Percentiles rank a stretch among this genome's conserved stretches.
Evolutionary conservation across 2,329 filamentous ascomycete genomes (phyloP).

Genomic region (Neonectria sp.): DNA sequence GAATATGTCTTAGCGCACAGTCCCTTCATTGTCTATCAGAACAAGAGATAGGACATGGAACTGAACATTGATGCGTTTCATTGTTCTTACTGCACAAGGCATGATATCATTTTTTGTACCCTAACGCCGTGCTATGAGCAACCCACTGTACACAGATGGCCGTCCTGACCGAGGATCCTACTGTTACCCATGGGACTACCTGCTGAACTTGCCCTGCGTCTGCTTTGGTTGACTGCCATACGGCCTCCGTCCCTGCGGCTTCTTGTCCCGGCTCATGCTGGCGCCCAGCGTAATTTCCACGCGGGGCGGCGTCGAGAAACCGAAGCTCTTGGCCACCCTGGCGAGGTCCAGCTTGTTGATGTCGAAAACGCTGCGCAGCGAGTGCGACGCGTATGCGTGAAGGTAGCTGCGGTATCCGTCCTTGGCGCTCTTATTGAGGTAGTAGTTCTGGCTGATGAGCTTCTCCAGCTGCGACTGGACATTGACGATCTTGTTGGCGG

Average conservation of each 20-base stretch:
- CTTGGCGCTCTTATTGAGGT: conserved; percentile 89
- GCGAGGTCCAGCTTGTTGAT: conserved; percentile 87
- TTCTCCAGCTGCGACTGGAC: conserved; percentile 94
- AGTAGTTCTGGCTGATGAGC: conserved; percentile 95
- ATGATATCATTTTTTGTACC: conserved; percentile 50
- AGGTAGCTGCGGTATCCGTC: conserved; percentile 91
- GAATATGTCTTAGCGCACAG: neutral
- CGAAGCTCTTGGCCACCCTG: conserved; percentile 88
- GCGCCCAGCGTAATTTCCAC: conserved; percentile 89
- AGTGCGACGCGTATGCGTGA: conserved; percentile 90
- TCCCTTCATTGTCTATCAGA: neutral
- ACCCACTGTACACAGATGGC: conserved; percentile 39
- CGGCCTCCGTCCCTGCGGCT: conserved; percentile 72
- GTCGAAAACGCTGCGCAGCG: conserved; percentile 75
- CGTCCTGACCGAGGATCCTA: conserved; percentile 32
- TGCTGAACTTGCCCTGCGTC: conserved; percentile 46
- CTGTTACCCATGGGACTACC: conserved; percentile 32
- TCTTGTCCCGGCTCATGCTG: conserved; percentile 82
- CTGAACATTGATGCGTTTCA: conserved; percentile 27
- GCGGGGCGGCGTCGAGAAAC: conserved; percentile 82
- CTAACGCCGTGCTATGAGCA: conserved; percentile 50
- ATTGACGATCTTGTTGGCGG: conserved; percentile 90
- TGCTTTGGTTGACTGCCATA: conserved; percentile 87
- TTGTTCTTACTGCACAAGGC: conserved; percentile 38
- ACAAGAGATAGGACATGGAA: neutral